Percentiles rank a stretch among this genome's conserved stretches.
Conservation (phyloP, 2,329 filamentous ascomycete genomes). For the Xylaria sp. region DNA sequence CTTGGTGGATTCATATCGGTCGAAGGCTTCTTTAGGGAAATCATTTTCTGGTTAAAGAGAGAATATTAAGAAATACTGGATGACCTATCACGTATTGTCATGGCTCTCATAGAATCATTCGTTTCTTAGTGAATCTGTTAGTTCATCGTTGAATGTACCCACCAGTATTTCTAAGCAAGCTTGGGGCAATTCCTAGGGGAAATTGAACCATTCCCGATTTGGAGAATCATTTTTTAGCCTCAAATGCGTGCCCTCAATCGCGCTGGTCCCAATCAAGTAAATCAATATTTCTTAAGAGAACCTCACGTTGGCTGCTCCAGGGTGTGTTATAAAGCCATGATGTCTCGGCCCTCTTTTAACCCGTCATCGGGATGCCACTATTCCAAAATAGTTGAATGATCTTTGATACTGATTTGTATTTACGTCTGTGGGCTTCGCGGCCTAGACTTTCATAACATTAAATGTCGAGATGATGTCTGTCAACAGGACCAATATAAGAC, state of each 20-base stretch:
- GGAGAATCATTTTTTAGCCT: slow-evolving; percentile 23
- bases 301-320: not conserved
- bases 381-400: slow-evolving; percentile 12
- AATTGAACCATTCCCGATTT: slow-evolving; percentile 16
- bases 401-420: not conserved
- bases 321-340: not conserved
- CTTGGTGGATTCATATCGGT: slow-evolving; percentile 27
- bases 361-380: not conserved
- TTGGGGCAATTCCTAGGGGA: not conserved
- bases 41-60: slow-evolving; percentile 21
- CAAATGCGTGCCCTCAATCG: not conserved
- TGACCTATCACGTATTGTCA: not conserved
- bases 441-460: not conserved
- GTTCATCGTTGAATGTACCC: not conserved
- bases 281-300: slow-evolving; percentile 6
- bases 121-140: not conserved
- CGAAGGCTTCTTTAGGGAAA: slow-evolving; percentile 36
- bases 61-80: not conserved
- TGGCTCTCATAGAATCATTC: not conserved
- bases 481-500: not conserved
- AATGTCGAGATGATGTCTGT: not conserved
- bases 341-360: not conserved
- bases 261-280: slow-evolving; percentile 10
- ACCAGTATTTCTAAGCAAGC: slow-evolving; percentile 24
- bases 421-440: not conserved